Percentiles rank a stretch among this genome's conserved stretches.
Conservation (phyloP, 2,329 filamentous ascomycete species). For the Monosporascus sp. region DNA sequence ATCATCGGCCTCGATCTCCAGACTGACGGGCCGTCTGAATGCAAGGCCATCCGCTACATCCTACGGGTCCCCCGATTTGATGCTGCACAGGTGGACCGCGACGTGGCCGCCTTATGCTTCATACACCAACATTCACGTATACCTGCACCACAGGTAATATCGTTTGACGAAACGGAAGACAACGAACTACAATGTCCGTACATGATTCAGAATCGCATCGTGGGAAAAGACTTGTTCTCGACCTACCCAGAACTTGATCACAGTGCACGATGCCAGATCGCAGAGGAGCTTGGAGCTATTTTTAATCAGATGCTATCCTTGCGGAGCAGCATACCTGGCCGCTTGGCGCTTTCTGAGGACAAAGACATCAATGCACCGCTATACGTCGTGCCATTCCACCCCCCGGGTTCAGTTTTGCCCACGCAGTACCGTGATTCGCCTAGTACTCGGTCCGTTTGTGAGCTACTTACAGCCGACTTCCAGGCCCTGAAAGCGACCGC, state of each 20-base stretch:
- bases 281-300: constrained; percentile 3
- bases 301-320: constrained; percentile 2
- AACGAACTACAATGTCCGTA: constrained; percentile 4
- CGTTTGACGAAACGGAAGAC: constrained; percentile 1
- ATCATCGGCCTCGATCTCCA: constrained; percentile 6
- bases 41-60: constrained; percentile 1
- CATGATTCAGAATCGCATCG: constrained; percentile 3
- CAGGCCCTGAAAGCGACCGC: background rate
- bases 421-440: background rate
- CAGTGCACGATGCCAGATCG: background rate
- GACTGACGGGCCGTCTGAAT: background rate
- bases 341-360: background rate
- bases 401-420: background rate
- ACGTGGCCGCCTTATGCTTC: constrained; percentile 6
- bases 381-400: background rate
- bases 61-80: constrained; percentile 3
- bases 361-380: background rate
- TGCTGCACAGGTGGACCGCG: constrained; percentile 1
- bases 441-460: background rate
- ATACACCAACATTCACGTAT: constrained; percentile 4
- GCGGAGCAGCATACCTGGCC: background rate
- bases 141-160: constrained; percentile 3
- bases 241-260: constrained; percentile 2
- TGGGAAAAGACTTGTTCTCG: background rate
- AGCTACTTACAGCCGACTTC: constrained; percentile 1